These are phyloP conservation scores for Chlorella sp. DNA, from an alignment of 139 green algal species.

Conservation along the genomic window DNA sequence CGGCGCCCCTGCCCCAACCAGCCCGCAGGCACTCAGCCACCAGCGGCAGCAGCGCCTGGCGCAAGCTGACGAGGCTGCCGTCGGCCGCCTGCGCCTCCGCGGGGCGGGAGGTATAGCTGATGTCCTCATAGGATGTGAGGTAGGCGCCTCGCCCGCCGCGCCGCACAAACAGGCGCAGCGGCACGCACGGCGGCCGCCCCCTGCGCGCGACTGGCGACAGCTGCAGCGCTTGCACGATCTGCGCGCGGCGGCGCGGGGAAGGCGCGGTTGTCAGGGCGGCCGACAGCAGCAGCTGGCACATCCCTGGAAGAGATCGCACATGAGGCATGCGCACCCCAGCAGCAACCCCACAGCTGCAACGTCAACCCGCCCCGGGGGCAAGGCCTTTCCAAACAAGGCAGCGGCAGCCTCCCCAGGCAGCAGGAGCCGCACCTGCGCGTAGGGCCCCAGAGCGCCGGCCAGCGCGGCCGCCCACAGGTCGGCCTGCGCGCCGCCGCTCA, in stretches of 20 bases:
- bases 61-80: conserved; percentile 34
- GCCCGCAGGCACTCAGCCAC: conserved; percentile 29
- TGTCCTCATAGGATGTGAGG: conserved; percentile 33
- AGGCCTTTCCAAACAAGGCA: background rate
- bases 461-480: conserved; percentile 46
- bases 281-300: background rate
- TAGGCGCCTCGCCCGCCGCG: conserved; percentile 25
- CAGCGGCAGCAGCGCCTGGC: conserved; percentile 31
- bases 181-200: conserved; percentile 24
- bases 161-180: conserved; percentile 31
- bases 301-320: background rate
- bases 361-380: background rate
- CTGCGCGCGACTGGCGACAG: conserved; percentile 17
- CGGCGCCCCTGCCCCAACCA: background rate
- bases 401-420: background rate
- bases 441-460: too few relatives aligned
- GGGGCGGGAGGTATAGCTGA: conserved; percentile 36
- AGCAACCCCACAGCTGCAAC: conserved; percentile 3
- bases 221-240: conserved; percentile 2
- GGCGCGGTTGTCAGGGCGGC: background rate
- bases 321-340: conserved; percentile 17
- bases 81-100: conserved; percentile 18
- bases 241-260: background rate
- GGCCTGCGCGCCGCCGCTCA: conserved; percentile 44
- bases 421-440: too few relatives aligned